Percentiles rank a stretch among this genome's conserved stretches.
Conservation (phyloP, 2,329 filamentous ascomycete genomes). For the Sarocladium kiliense region DNA sequence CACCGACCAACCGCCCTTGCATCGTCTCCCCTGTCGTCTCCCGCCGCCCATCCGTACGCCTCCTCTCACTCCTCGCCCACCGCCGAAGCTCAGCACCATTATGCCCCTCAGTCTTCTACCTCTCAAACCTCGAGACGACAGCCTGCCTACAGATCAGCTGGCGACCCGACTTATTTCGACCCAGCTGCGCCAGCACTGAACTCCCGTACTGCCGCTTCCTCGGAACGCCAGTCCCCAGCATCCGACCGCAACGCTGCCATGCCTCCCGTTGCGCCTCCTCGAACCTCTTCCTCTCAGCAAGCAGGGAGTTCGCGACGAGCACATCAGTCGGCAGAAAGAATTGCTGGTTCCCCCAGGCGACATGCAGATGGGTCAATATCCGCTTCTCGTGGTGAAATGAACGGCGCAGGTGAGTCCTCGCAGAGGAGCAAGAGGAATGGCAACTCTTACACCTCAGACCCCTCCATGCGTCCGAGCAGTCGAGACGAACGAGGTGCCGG, state of each 20-base stretch:
- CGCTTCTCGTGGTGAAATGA: constrained; percentile 27
- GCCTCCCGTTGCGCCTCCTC: constrained; percentile 70
- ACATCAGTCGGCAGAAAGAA: constrained; percentile 39
- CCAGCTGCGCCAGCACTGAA: constrained; percentile 27
- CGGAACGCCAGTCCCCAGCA: constrained; percentile 26
- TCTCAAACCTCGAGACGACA: constrained; percentile 50
- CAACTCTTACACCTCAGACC: constrained; percentile 27
- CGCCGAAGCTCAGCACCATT: constrained; percentile 42
- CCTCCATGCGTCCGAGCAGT: constrained; percentile 31
- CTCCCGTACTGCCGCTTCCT: background rate
- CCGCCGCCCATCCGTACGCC: constrained; percentile 47
- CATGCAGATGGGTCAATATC: constrained; percentile 30
- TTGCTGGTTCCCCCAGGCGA: constrained; percentile 35
- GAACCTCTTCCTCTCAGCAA: constrained; percentile 68
- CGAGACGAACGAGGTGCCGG: constrained; percentile 33
- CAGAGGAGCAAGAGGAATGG: constrained; percentile 25
- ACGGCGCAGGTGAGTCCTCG: constrained; percentile 20
- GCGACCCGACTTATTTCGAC: constrained; percentile 37
- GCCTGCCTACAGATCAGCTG: constrained; percentile 46
- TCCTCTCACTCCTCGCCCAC: constrained; percentile 46
- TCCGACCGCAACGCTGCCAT: constrained; percentile 53
- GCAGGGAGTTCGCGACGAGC: constrained; percentile 38
- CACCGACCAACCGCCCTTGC: constrained; percentile 48
- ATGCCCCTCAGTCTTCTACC: constrained; percentile 42
- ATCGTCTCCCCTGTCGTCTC: constrained; percentile 43